Evolutionary conservation across 208 protist genomes (phyloP).

Genomic region (Novymonas esmeraldas): DNA sequence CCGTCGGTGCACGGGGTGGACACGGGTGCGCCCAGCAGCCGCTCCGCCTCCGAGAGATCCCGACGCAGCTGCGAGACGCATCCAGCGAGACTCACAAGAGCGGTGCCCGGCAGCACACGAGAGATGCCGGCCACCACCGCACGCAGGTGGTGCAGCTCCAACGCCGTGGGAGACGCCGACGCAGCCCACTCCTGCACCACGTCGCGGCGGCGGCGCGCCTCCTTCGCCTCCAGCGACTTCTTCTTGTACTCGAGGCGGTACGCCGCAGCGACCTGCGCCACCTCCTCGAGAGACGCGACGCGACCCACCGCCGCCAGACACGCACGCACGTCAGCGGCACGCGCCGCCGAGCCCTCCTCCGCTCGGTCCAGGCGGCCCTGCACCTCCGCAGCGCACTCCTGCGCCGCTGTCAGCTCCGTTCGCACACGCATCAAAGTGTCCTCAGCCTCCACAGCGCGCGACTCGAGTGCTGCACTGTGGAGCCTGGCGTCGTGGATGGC

Average conservation of each 20-base stretch:
- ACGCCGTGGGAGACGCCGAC: neutral
- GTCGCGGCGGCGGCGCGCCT: slow-evolving; percentile 10
- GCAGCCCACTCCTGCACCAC: slow-evolving; percentile 18
- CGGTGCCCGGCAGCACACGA: neutral
- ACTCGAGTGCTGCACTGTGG: neutral
- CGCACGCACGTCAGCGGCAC: neutral
- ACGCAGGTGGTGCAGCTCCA: neutral
- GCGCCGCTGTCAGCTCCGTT: neutral
- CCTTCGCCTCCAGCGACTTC: slow-evolving; percentile 6
- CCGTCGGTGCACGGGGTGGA: neutral
- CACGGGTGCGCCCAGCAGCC: slow-evolving; percentile 4
- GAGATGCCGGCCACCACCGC: neutral
- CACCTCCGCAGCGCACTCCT: neutral
- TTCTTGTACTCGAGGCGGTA: slow-evolving; percentile 6
- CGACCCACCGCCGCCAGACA: slow-evolving; percentile 8
- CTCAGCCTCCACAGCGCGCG: neutral
- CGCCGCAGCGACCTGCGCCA: neutral
- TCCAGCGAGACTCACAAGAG: neutral
- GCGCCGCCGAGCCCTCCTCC: neutral
- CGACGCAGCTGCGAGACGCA: neutral
- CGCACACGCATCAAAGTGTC: neutral
- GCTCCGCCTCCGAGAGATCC: slow-evolving; percentile 16
- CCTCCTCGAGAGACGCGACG: slow-evolving; percentile 1
- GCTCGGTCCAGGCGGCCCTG: neutral
- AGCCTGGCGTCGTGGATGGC: neutral